Percentiles rank a stretch among this genome's conserved stretches.
Evolutionary conservation across 768 basidiomycete genomes (phyloP).

Genomic region (Leccinum variicolor): DNA sequence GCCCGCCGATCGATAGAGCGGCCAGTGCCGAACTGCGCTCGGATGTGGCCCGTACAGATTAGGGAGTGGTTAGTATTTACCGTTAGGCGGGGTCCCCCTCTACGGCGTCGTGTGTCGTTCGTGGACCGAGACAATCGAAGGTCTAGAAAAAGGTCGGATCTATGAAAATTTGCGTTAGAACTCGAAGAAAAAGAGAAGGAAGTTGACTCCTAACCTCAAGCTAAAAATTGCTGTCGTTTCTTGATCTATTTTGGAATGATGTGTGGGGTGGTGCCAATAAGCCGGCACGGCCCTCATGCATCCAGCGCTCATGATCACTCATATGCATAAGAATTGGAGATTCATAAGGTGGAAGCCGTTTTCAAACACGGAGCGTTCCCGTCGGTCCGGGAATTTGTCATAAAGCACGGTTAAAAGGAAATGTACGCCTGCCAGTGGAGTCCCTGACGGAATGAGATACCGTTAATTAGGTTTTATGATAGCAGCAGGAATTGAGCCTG

Average conservation of each 20-base stretch:
- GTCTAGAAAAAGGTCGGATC: neutral
- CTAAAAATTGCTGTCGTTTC: neutral
- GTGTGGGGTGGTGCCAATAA: neutral
- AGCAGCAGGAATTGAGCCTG: no score
- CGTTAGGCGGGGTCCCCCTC: neutral
- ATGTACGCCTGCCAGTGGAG: neutral
- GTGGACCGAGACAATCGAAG: neutral
- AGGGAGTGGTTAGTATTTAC: neutral
- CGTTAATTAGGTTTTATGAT: no score
- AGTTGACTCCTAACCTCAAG: neutral
- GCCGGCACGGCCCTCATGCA: neutral
- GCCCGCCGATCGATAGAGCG: neutral
- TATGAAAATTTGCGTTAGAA: neutral
- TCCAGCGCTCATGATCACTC: no score
- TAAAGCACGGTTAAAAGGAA: no score
- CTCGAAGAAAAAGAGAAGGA: neutral
- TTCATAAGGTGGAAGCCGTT: neutral
- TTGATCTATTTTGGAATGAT: neutral
- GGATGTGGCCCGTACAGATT: neutral
- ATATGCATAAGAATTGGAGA: neutral
- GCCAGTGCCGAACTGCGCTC: neutral
- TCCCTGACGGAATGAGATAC: neutral
- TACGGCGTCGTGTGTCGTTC: no score
- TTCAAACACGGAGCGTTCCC: neutral
- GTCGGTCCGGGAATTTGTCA: no score